Conservation (phyloP, 768 basidiomycete genomes). For the Auricularia heimuer region DNA sequence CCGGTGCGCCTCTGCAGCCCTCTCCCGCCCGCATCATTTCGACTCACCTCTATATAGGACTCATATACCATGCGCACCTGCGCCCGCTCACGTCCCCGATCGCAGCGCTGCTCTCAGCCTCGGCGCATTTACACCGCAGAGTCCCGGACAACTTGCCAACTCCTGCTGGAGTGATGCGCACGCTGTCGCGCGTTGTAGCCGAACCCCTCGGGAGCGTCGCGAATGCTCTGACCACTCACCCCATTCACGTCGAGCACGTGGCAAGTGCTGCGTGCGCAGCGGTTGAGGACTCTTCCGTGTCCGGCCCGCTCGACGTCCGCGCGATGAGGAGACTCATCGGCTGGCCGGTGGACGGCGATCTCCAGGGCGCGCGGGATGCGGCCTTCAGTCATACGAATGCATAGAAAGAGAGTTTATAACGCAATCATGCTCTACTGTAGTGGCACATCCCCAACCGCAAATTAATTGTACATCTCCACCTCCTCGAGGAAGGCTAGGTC, state of each 20-base stretch:
- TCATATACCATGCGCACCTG: constrained; percentile 93
- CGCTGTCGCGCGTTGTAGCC: constrained; percentile 26
- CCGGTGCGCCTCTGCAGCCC: constrained; percentile 48
- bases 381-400: too few relatives aligned
- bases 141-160: constrained; percentile 48
- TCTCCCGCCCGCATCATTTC: neutral
- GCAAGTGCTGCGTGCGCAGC: constrained; percentile 64
- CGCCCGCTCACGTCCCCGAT: constrained; percentile 83
- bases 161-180: constrained; percentile 53
- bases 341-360: constrained; percentile 28
- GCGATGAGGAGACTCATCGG: constrained; percentile 71
- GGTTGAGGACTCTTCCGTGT: constrained; percentile 42
- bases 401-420: neutral
- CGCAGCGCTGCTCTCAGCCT: constrained; percentile 74
- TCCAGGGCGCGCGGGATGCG: too few relatives aligned
- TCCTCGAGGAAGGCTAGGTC: neutral
- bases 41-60: constrained; percentile 37
- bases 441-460: neutral
- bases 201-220: constrained; percentile 49
- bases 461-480: neutral
- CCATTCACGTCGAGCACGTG: constrained; percentile 93
- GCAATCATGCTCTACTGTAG: neutral
- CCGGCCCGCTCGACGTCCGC: constrained; percentile 58
- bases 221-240: constrained; percentile 72
- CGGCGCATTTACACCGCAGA: constrained; percentile 58